Evolutionary conservation across 2,329 filamentous ascomycete genomes (phyloP), one percentile per base, ranked within the genome.

Genomic region (Cladobotryum mycophilum): DNA sequence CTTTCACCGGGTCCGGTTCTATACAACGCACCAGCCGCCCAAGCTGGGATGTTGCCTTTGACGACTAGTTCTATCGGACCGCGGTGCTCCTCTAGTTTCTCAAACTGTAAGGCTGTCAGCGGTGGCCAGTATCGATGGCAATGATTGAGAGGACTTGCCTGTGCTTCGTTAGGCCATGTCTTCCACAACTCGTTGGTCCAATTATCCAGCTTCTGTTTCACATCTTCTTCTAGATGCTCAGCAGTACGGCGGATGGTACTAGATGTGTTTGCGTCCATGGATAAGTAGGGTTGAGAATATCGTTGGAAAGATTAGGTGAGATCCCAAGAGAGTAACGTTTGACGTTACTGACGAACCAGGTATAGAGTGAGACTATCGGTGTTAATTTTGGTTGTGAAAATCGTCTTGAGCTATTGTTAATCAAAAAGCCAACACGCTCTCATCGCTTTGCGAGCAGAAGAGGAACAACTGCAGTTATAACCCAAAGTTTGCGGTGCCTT

Each of bases 1-100:
- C 78, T 80, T 25, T 79, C 75, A 1, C 87, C 86, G 0, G 87
- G 86, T 0, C 89, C 88, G 0, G 85, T 90, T 20, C 88, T 79
- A 65, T 85, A 92, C 1, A 93, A 74, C 1, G 79, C 74, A 1
- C 89, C 89, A 2, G 85, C 82, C 3, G 81, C 81, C 73, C 86
- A 91, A 1, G 72, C 52, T 1, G 89, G 89, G 46, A 93, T 89
- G 0, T 66, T 65, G 11, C 89, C 89, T 36, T 71, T 74, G 5
- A 92, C 75, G 0, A 62, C 60, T 12, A 92, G 75, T 45, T 82
- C 72, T 4, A 90, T 70, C 0, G 87, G 85, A 0, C 78, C 76
- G 4, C 76, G 76, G 56, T 88, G 78, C 59, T 89, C 84, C 12
- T 80, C 80, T 40, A 85, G 72, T 15, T 76, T 79, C 51, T 88